Conservation (phyloP, 768 basidiomycete species). For the Boletellus ananiceps region DNA sequence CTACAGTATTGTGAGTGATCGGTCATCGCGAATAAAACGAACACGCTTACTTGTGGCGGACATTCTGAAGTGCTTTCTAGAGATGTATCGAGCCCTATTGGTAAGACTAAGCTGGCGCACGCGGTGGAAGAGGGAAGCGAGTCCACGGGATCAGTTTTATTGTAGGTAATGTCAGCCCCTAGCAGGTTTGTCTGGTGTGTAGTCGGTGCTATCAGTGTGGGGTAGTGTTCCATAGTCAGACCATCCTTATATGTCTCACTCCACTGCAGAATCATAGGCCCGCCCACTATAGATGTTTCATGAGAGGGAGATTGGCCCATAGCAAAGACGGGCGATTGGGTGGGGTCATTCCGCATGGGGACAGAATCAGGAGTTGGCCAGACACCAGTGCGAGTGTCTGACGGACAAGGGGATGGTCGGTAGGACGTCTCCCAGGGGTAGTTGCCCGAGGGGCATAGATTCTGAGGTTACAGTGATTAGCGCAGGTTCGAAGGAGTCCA, state of each 20-base stretch:
- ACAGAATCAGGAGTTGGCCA: not conserved
- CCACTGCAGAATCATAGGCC: not conserved
- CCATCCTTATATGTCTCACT: not conserved
- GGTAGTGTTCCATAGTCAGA: not conserved
- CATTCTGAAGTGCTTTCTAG: not conserved
- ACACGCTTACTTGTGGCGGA: constrained; percentile 1
- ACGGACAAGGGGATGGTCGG: not conserved
- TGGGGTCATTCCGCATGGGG: not conserved
- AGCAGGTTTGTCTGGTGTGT: not conserved
- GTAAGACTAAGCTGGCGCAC: not conserved
- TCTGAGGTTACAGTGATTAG: constrained; percentile 1
- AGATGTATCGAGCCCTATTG: not conserved
- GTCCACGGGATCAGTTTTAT: not conserved
- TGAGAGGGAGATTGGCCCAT: not conserved
- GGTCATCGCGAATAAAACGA: not conserved
- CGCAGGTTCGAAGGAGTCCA: not conserved
- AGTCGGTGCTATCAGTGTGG: not conserved
- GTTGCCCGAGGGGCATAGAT: not conserved
- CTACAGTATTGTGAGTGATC: constrained; percentile 2
- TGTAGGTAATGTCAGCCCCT: not conserved
- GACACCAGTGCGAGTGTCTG: not conserved
- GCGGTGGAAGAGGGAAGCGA: not conserved
- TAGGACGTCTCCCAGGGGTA: not conserved
- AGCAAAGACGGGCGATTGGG: not conserved
- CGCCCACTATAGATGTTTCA: not conserved